Percentiles rank a stretch among this genome's conserved stretches.
These are phyloP conservation scores for Backusella tarrabulga DNA, from an alignment of 192 early-diverging fungal species.

Conservation along the genomic window DNA sequence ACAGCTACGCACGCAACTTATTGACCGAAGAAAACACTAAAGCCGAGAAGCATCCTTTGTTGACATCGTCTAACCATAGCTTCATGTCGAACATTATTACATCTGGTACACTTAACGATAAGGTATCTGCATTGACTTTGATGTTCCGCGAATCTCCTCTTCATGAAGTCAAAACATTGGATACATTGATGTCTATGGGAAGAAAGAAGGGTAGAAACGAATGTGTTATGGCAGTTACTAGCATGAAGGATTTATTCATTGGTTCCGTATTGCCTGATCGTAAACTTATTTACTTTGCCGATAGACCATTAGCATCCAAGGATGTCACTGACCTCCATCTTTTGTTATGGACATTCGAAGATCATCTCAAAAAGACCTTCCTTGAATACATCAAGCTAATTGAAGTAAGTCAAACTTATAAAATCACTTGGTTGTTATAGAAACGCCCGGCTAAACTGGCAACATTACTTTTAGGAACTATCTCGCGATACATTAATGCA, in stretches of 20 bases:
- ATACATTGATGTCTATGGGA: slow-evolving; percentile 81
- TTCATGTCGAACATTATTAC: slow-evolving; percentile 87
- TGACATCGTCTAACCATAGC: slow-evolving; percentile 76
- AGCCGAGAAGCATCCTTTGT: slow-evolving; percentile 51
- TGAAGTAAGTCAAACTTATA: slow-evolving; percentile 59
- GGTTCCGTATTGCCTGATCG: slow-evolving; percentile 81
- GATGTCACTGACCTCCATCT: slow-evolving; percentile 70
- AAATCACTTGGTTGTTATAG: neutral
- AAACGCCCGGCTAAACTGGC: neutral
- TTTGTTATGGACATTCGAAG: slow-evolving; percentile 93
- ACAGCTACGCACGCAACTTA: slow-evolving; percentile 57
- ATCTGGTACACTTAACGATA: slow-evolving; percentile 92
- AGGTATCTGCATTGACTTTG: slow-evolving; percentile 89
- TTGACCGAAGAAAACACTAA: slow-evolving; percentile 63
- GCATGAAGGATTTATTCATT: slow-evolving; percentile 87
- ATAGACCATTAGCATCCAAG: slow-evolving; percentile 70
- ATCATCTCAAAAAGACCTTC: slow-evolving; percentile 87
- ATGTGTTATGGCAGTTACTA: slow-evolving; percentile 78
- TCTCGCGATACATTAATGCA: slow-evolving; percentile 84
- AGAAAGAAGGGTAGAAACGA: slow-evolving; percentile 90
- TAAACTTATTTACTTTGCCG: slow-evolving; percentile 92
- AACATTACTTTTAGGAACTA: slow-evolving; percentile 49
- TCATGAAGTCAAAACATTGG: slow-evolving; percentile 71
- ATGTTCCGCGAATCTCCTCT: slow-evolving; percentile 90
- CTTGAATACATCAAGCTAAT: slow-evolving; percentile 89